Evolutionary conservation across 768 basidiomycete species (phyloP), one percentile per base, ranked within the genome.

Genomic region (Russula virescens): DNA sequence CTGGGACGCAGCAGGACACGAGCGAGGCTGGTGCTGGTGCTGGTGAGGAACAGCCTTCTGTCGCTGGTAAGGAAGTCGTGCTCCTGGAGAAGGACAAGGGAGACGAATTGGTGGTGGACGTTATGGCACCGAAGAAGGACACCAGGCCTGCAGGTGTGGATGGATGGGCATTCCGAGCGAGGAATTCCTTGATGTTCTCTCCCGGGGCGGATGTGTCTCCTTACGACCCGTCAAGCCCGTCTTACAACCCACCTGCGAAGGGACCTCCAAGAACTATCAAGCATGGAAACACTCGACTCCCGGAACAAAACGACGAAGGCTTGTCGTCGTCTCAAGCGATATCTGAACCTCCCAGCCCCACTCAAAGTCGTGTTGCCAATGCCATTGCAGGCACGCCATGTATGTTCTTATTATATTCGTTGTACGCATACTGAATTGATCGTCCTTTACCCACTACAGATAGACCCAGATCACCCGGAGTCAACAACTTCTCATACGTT

Each of bases 161-260:
- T 69, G 87, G 81, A 3, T 92, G 89, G 91, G 83, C 82, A 63
- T 92, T 92, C 78, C 91, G 86, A 80, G 82, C 92, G 28, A 86
- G 97, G 61, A 99, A 99, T 75, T 86, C 91, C 4, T 79, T 99
- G 57, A 97, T 97, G 93, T 99, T 98, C 70, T 71, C 88, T 0
- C 95, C 97, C 2, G 97, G 97, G 69, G 92, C 91, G 28, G 89
- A 99, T 71, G 79, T 83, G 49, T 84, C 88, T 23, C 91, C 93
- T 1, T 91, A 94, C 69, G 81, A 86, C 70, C 73, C 75, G 4
- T 73, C 75, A 50, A 69, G 70, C 4, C 68, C 74, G 55, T 60
- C 72, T 40, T 26, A 72, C 51, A 62, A 69, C n/a, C 65, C 66
- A 8, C 74, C 72, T 40, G 53, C 69, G 35, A 75, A 74, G 25